Base-by-base conservation (phyloP, 1,284 basidiomycete species). In the Agaricales sp. region DNA sequence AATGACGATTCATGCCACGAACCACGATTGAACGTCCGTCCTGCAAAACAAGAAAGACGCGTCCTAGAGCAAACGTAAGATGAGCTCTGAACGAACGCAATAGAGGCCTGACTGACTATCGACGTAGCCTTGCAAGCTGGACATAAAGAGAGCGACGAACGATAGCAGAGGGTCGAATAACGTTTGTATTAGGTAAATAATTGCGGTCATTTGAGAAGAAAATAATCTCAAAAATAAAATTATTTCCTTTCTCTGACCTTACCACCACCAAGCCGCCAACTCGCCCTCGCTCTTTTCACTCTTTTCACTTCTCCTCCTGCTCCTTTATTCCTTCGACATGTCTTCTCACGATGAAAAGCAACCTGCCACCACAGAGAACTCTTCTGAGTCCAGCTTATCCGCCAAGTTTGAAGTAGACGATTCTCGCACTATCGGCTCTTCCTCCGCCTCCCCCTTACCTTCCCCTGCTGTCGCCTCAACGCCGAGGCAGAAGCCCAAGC, bases 1-100 rank as follows among this genome's bases (percentile, higher is more conserved):
- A 8, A 38, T 47, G 37, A 14, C 39, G 46, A 39, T 20, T 50
- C 38, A 38, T 45, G 48, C 38, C 25, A 71, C 82, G 54, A 53
- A 88, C 87, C 59, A 90, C 78, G 61, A 95, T 92, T 35, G 84
- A 79, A 57, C 92, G 79, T 49, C 92, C 92, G 64, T 96, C 92
- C 71, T 95, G 92, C 26, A 93, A 82, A 55, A 94, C 76, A 58
- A 94, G 78, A 47, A 92, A 74, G 55, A 95, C 92, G 62, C 80
- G 85, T 61, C 82, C 82, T 87, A 60, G n/a, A 45, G 24, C 35
- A 18, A 41, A 43, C 37, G 55, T 46, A 46, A 52, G 26, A 46
- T 26, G 13, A 49, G 43, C 19, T 26, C 43, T 22, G 16, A 47
- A 45, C 23, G 39, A 18, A 46, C 0, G 41, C n/a, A 46, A 26